These are phyloP conservation scores for Paracorniculantispora psalliotae DNA, from an alignment of 2,329 filamentous ascomycete species.

Conservation along the genomic window DNA sequence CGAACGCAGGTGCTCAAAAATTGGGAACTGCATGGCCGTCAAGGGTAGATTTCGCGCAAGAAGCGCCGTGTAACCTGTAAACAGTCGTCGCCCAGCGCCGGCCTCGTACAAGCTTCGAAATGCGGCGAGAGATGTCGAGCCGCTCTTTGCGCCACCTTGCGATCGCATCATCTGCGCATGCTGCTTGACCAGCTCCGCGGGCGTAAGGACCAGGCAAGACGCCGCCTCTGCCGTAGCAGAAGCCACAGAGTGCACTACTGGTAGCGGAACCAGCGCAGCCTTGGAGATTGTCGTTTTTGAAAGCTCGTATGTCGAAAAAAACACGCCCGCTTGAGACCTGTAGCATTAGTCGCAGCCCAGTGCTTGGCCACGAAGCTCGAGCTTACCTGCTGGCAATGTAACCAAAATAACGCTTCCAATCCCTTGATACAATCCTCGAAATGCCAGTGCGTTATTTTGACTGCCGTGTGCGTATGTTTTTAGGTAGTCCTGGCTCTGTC, in stretches of 20 bases:
- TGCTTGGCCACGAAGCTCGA: background rate
- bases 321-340: conserved; percentile 63
- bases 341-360: background rate
- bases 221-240: conserved; percentile 76
- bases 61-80: conserved; percentile 72
- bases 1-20: conserved; percentile 69
- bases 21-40: conserved; percentile 81
- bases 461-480: conserved; percentile 57
- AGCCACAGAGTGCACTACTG: conserved; percentile 66
- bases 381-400: conserved; percentile 76
- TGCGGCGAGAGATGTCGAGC: conserved; percentile 43
- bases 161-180: conserved; percentile 76
- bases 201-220: conserved; percentile 80
- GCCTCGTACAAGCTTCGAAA: conserved; percentile 48
- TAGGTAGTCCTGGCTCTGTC: conserved; percentile 73
- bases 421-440: conserved; percentile 79
- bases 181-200: conserved; percentile 87
- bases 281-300: conserved; percentile 59
- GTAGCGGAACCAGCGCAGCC: conserved; percentile 54
- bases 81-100: conserved; percentile 52
- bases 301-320: conserved; percentile 86
- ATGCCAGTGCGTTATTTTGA: conserved; percentile 41
- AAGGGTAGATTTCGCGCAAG: conserved; percentile 81
- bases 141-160: conserved; percentile 14
- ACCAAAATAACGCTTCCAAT: conserved; percentile 79